phyloP scores from a whole-genome alignment of 1,139 yeast species.

The Zygotorulaspora mrakii region DNA sequence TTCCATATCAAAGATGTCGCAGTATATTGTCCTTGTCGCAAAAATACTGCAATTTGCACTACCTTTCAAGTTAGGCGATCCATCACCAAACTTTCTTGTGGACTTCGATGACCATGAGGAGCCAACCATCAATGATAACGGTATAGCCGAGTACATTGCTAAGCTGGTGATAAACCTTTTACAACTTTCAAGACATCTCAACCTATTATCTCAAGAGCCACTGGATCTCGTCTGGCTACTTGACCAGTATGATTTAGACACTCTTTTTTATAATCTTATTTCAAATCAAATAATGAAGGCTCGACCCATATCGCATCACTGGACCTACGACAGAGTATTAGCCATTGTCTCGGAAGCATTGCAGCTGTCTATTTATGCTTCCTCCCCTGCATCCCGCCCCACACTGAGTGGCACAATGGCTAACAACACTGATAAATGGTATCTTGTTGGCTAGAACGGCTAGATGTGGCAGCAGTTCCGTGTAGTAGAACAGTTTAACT shows the following conservation, averaged over 20 bases:
- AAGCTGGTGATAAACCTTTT: constrained; percentile 20
- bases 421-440: constrained; percentile 17
- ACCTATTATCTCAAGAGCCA: constrained; percentile 18
- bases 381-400: constrained; percentile 17
- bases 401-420: constrained; percentile 12
- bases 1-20: constrained; percentile 24
- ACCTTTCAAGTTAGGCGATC: constrained; percentile 13
- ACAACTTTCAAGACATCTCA: constrained; percentile 16
- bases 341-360: constrained; percentile 13
- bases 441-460: constrained; percentile 11
- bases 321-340: constrained; percentile 11
- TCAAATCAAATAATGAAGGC: constrained; percentile 13
- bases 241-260: constrained; percentile 27
- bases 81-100: constrained; percentile 2
- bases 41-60: constrained; percentile 17
- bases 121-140: constrained; percentile 8
- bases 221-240: constrained; percentile 20
- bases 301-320: constrained; percentile 11
- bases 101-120: constrained; percentile 7
- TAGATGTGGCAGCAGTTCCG: not conserved
- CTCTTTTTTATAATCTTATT: constrained; percentile 23
- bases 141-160: constrained; percentile 18
- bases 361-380: constrained; percentile 13
- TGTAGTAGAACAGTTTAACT: too few relatives aligned
- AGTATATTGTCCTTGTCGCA: constrained; percentile 18